phyloP scores from a whole-genome alignment of 108 stramenopile genomes.

The Skeletonema potamos region DNA sequence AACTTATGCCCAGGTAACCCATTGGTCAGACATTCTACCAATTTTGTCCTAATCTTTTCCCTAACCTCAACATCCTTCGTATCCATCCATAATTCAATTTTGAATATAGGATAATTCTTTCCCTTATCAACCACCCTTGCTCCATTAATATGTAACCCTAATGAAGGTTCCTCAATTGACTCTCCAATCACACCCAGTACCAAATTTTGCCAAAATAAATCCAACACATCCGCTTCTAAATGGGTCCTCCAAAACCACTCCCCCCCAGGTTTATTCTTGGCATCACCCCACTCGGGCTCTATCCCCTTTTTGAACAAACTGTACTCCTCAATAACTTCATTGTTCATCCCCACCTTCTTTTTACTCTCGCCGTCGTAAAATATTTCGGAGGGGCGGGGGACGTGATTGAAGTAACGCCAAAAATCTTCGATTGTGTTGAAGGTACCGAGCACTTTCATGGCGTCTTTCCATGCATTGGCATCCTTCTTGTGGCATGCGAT shows the following conservation, averaged over 20 bases:
- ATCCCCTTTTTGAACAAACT: constrained; percentile 94
- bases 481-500: constrained; percentile 57
- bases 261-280: constrained; percentile 83
- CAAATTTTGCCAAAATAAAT: constrained; percentile 90
- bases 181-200: constrained; percentile 88
- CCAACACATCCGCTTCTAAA: constrained; percentile 74
- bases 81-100: constrained; percentile 87
- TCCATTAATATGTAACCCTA: constrained; percentile 80
- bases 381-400: constrained; percentile 80
- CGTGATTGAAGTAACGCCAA: constrained; percentile 88
- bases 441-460: constrained; percentile 81
- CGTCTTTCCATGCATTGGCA: constrained; percentile 79
- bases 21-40: constrained; percentile 67
- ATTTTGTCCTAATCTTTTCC: constrained; percentile 55
- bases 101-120: constrained; percentile 70
- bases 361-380: constrained; percentile 86
- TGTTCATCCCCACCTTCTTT: constrained; percentile 73
- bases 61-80: constrained; percentile 63
- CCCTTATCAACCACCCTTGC: constrained; percentile 91
- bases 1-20: constrained; percentile 51
- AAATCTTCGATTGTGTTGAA: constrained; percentile 91
- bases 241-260: constrained; percentile 87
- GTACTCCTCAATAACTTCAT: constrained; percentile 86
- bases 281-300: constrained; percentile 95
- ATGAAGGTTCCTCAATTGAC: constrained; percentile 77